Percentiles rank a stretch among this genome's conserved stretches.
Evolutionary conservation across 2,329 filamentous ascomycete genomes (phyloP).

Genomic region (Exophiala xenobiotica): DNA sequence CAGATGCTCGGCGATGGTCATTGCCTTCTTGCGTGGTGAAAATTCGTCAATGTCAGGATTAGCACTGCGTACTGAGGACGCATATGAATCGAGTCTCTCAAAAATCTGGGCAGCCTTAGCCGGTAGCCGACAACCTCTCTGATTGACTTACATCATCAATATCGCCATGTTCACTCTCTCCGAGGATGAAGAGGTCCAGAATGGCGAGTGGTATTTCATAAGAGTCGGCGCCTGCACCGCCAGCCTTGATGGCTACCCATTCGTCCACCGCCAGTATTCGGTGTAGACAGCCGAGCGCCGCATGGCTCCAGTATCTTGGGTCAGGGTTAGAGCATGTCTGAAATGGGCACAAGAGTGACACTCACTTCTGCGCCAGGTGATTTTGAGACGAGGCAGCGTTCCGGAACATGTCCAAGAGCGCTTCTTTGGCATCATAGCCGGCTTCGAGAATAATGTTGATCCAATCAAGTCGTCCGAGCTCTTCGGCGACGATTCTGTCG

Average conservation of each 20-base stretch:
- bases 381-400: conserved; percentile 64
- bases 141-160: conserved; percentile 62
- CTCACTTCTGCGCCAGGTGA: conserved; percentile 69
- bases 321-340: conserved; percentile 13
- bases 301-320: conserved; percentile 67
- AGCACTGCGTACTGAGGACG: conserved; percentile 54
- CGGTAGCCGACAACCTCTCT: conserved; percentile 13
- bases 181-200: conserved; percentile 86
- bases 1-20: conserved; percentile 68
- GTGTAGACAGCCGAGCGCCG: conserved; percentile 75
- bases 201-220: conserved; percentile 64
- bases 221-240: conserved; percentile 49
- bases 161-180: conserved; percentile 66
- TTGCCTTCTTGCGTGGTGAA: conserved; percentile 66
- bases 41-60: conserved; percentile 55
- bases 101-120: conserved; percentile 51
- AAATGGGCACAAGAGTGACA: conserved; percentile 22
- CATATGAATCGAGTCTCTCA: conserved; percentile 64
- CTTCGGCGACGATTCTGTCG: conserved; percentile 67
- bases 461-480: conserved; percentile 66
- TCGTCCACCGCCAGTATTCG: conserved; percentile 73
- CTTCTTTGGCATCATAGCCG: conserved; percentile 88
- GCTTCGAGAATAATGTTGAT: conserved; percentile 68
- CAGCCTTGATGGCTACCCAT: conserved; percentile 62
- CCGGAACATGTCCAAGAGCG: conserved; percentile 65